Evolutionary conservation across 768 basidiomycete species (phyloP), one percentile per base, ranked within the genome.

Genomic region (Phlebiopsis gigantea): DNA sequence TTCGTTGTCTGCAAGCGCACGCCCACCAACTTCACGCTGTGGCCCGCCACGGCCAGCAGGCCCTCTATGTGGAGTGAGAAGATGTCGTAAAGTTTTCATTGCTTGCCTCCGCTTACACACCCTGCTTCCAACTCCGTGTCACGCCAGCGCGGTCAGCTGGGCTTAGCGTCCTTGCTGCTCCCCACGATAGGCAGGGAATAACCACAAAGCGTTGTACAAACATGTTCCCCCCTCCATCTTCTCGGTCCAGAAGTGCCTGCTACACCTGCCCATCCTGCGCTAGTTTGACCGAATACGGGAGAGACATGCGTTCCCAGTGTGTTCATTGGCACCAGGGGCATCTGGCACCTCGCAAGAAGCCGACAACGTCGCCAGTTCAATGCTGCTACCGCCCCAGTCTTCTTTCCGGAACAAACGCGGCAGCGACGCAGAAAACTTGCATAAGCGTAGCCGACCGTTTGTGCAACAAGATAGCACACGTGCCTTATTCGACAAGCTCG

Each of bases 21-120:
- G 34, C 34, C 34, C 19, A 12, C 19, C 44, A 45, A 9, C 44
- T 25, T 19, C 10, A 19, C 44, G 19, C 10, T 45, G 24, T 21
- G n/a, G 44, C 44, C 44, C 17, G 21, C 47, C 21, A 28, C 47
- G n/a, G 29, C 47, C 46, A 19, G 26, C 47, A 48, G 26, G 45
- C 47, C 50, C 31, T 24, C 50, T 19, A 51, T 31, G 29, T 22
- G 29, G 50, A 39, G 34, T 31, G 34, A 51, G 34, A 19, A 19
- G 30, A 39, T 51, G 50, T 30, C 50, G 50, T 41, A 51, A 51
- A 31, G 9, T 51, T 51, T 30, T 31, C 50, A 26, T 51, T 26
- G 29, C 30, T 51, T 31, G 8, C 21, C 50, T 31, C 50, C 14
- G 22, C 39, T 41, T 31, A 51, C 21, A 21, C 29, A 31, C 50